Conservation (phyloP, 2,329 filamentous ascomycete genomes). For the Pyrenophora teres region DNA sequence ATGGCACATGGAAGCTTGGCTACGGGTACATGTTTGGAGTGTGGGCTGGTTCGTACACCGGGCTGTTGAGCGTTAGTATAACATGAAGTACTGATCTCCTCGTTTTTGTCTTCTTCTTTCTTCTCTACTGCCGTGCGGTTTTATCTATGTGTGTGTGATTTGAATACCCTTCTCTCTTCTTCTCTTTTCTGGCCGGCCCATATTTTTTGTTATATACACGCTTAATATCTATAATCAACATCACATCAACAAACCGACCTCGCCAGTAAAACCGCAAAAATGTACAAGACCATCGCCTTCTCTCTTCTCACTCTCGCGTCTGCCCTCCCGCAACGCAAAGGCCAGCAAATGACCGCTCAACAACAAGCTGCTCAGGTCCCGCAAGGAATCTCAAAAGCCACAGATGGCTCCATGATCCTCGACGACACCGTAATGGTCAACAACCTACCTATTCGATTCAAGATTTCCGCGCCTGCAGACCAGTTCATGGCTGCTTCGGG, state of each 20-base stretch:
- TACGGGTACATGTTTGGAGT: conserved; percentile 8
- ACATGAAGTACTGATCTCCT: not conserved
- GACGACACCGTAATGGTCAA: conserved; percentile 62
- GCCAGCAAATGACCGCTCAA: conserved; percentile 33
- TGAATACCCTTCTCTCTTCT: conserved; percentile 1
- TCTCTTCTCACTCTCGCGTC: conserved; percentile 29
- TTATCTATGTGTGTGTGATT: not conserved
- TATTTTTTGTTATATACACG: not conserved
- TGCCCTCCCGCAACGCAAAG: conserved; percentile 33
- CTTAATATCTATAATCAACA: conserved; percentile 21
- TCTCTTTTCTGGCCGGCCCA: conserved; percentile 36
- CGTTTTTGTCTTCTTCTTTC: conserved; percentile 1
- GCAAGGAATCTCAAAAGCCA: conserved; percentile 49
- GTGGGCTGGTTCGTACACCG: not conserved
- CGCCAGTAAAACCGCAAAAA: not conserved
- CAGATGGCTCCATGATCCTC: conserved; percentile 61
- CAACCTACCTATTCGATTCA: conserved; percentile 61
- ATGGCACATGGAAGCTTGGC: conserved; percentile 21
- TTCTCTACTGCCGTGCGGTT: conserved; percentile 15
- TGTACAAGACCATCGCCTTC: conserved; percentile 18
- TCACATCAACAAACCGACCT: not conserved
- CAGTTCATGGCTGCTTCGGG: conserved; percentile 58
- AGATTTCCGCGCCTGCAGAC: conserved; percentile 59
- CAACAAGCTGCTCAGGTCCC: conserved; percentile 44
- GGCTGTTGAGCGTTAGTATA: not conserved